Conservation (phyloP, 2,329 filamentous ascomycete genomes). For the Colletotrichum sp. region DNA sequence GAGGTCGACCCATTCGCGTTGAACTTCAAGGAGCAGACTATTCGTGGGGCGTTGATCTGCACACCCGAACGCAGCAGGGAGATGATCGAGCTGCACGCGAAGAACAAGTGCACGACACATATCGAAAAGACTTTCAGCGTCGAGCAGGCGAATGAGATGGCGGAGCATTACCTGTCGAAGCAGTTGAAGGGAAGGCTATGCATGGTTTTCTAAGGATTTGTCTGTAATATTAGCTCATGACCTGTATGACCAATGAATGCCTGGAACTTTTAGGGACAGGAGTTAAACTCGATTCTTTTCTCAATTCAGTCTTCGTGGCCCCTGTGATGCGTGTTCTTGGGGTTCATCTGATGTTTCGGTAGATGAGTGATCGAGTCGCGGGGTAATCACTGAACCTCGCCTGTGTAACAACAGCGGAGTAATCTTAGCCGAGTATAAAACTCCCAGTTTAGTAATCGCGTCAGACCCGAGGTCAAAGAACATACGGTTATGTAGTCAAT, state of each 20-base stretch:
- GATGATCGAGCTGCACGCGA: slow-evolving; percentile 21
- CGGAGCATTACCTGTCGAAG: slow-evolving; percentile 20
- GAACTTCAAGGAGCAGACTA: slow-evolving; percentile 25
- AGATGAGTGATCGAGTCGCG: neutral
- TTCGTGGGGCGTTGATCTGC: slow-evolving; percentile 21
- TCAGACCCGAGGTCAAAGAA: neutral
- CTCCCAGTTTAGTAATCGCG: neutral
- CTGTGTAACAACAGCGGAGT: neutral
- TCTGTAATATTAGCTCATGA: neutral
- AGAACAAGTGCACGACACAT: slow-evolving; percentile 19
- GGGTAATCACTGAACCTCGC: neutral
- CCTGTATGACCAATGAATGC: neutral
- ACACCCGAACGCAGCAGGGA: slow-evolving; percentile 22
- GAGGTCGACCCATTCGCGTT: slow-evolving; percentile 22
- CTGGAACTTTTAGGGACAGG: neutral
- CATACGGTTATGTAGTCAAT: neutral
- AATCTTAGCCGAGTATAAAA: neutral
- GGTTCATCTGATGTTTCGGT: neutral
- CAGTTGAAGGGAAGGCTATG: slow-evolving; percentile 20
- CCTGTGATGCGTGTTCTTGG: neutral
- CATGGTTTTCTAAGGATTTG: slow-evolving; percentile 16
- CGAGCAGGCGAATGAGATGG: slow-evolving; percentile 21
- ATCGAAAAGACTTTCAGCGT: slow-evolving; percentile 22
- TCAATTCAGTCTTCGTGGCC: fast-evolving
- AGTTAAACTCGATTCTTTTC: fast-evolving